Base-by-base conservation (phyloP, 2,329 filamentous ascomycete species). In the Colletotrichum tropicale region DNA sequence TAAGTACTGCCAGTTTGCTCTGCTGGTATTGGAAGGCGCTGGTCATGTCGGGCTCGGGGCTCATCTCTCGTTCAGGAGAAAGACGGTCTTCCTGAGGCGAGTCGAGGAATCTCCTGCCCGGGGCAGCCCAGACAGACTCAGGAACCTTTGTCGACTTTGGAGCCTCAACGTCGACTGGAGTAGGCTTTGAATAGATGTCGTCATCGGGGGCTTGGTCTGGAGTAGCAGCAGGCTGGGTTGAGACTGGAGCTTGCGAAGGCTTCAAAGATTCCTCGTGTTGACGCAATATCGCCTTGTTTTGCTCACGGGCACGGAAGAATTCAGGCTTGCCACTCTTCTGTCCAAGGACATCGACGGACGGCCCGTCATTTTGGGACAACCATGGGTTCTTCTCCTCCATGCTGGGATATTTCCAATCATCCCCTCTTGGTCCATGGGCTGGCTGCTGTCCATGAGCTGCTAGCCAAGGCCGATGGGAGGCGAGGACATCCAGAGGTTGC, bases 281-380 rank as follows among this genome's bases (percentile, higher is more conserved):
- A 15, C 64, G 58, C n/a, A 71, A 30, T 15, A 43, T 43, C 26
- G 55, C 69, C 43, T 81, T 84, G 68, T 87, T 87, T 26, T 81
- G 78, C 62, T 85, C 86, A 30, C 86, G 81, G 8, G 86, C 86
- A 5, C 79, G 79, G 66, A 87, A 87, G 66, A 79, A 87, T 26
- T 86, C 85, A 10, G 74, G 74, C 66, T 87, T 87, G 2, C 84
- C 86, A 5, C 81, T 83, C 66, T 80, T 83, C 28, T 81, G 78
- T 2, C 85, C 85, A 58, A 87, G 78, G 8, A 78, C 66, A 52
- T 84, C 81, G 18, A 81, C 82, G 8, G 74, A 74, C 6, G 60
- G 16, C 4, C 58, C 65, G 18, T 65, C 58, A 24, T 56, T 60
- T 36, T 69, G 74, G 9, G 55, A 7, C n/a, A 48, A 26, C 34